Conservation (phyloP, 2,329 filamentous ascomycete genomes). For the Microdochium nivale region DNA sequence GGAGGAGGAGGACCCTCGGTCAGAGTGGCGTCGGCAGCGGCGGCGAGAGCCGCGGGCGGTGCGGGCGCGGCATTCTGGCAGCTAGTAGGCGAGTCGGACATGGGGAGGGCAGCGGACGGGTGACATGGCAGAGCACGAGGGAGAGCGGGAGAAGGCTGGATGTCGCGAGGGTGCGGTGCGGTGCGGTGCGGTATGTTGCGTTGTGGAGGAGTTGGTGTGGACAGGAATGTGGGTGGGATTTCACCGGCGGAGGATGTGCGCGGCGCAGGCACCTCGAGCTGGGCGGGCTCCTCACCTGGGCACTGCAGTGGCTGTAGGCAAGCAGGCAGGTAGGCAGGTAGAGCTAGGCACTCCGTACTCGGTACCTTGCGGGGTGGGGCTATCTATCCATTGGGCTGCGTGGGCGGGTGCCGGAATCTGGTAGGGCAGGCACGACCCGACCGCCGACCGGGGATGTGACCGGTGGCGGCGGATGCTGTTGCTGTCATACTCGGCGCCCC, state of each 20-base stretch:
- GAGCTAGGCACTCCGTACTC: not conserved
- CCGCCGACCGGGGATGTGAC: no score
- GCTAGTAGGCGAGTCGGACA: constrained; percentile 42
- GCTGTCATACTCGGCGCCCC: no score
- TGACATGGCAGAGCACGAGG: not conserved
- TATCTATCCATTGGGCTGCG: not conserved
- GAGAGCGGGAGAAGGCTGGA: not conserved
- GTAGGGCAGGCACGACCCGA: not conserved
- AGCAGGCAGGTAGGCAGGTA: not conserved
- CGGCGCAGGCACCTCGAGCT: not conserved
- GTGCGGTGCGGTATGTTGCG: not conserved
- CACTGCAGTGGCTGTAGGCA: no score
- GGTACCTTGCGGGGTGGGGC: not conserved
- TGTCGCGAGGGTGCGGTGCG: not conserved
- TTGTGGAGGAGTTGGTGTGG: not conserved
- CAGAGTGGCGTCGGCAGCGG: constrained; percentile 33
- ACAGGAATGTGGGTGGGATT: not conserved
- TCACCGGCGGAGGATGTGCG: not conserved
- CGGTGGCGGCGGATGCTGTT: no score
- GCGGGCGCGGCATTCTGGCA: constrained; percentile 46
- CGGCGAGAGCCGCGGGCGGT: constrained; percentile 9
- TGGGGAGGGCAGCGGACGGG: constrained; percentile 38
- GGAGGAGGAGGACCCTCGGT: constrained; percentile 18
- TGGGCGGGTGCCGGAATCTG: not conserved
- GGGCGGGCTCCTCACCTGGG: no score